Conservation (phyloP, 768 basidiomycete genomes). For the Lentinula aciculospora region DNA sequence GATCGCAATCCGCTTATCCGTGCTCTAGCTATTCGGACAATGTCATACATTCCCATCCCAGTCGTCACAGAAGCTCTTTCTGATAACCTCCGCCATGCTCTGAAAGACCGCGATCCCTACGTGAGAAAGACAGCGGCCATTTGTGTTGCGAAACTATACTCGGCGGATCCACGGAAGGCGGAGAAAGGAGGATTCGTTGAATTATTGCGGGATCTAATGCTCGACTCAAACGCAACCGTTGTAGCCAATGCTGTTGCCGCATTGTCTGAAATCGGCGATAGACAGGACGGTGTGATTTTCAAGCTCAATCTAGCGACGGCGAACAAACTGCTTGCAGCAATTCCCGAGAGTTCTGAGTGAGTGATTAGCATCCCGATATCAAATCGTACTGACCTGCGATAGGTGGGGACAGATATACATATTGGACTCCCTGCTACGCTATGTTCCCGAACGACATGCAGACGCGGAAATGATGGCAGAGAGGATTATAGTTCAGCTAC, state of each 20-base stretch:
- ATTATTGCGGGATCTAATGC: slow-evolving; percentile 84
- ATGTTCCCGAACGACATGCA: slow-evolving; percentile 80
- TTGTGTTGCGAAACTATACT: slow-evolving; percentile 93
- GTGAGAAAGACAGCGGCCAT: slow-evolving; percentile 98
- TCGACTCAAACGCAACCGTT: slow-evolving; percentile 93
- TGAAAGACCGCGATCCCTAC: slow-evolving; percentile 94
- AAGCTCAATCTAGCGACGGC: slow-evolving; percentile 83
- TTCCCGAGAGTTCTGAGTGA: slow-evolving; percentile 96
- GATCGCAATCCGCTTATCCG: slow-evolving; percentile 96
- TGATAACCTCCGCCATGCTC: slow-evolving; percentile 87
- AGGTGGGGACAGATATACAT: slow-evolving; percentile 99
- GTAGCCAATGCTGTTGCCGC: slow-evolving; percentile 97
- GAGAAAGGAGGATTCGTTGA: slow-evolving; percentile 91
- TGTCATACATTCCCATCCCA: slow-evolving; percentile 97
- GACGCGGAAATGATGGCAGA: slow-evolving; percentile 97
- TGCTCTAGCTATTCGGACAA: slow-evolving; percentile 94
- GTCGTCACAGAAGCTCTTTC: slow-evolving; percentile 78
- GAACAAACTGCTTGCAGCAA: slow-evolving; percentile 84
- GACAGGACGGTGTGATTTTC: slow-evolving; percentile 91
- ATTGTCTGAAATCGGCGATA: slow-evolving; percentile 92
- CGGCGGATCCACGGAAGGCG: slow-evolving; percentile 79
- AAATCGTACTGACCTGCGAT: background rate
- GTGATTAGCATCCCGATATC: slow-evolving; percentile 24
- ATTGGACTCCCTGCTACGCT: slow-evolving; percentile 87
- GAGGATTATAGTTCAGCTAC: slow-evolving; percentile 86